These are phyloP conservation scores for Suillus alpinus DNA, from an alignment of 768 basidiomycete species.

Conservation along the genomic window DNA sequence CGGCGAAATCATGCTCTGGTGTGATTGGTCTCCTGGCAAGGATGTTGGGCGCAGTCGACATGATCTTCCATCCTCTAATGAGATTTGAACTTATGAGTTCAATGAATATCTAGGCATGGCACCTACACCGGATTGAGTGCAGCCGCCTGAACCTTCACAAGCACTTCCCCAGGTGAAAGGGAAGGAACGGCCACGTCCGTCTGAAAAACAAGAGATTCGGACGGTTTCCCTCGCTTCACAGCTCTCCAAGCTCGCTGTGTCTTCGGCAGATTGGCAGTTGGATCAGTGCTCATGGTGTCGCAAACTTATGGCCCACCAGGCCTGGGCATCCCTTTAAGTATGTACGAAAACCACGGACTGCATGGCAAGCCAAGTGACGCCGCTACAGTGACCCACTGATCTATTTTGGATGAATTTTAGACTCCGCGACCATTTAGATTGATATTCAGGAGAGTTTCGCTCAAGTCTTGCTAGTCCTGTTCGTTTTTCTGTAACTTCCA, in stretches of 20 bases:
- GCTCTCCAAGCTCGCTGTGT: conserved; percentile 31
- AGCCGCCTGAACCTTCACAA: conserved; percentile 50
- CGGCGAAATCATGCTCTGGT: conserved; percentile 63
- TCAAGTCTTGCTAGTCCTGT: neutral
- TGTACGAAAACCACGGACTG: no score
- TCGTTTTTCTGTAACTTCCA: neutral
- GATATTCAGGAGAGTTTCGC: neutral
- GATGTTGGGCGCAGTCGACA: conserved; percentile 47
- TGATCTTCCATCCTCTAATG: conserved; percentile 57
- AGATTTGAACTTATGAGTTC: neutral
- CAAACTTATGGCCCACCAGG: neutral
- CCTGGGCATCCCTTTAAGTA: neutral
- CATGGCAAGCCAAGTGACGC: neutral
- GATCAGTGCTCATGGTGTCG: neutral
- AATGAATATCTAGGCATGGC: neutral
- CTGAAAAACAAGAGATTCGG: conserved; percentile 26
- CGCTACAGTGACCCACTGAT: no score
- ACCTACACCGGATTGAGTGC: conserved; percentile 70
- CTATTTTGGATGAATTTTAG: neutral
- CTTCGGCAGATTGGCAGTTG: conserved; percentile 11
- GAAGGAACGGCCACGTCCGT: conserved; percentile 30
- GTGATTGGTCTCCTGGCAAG: conserved; percentile 47
- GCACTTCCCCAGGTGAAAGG: conserved; percentile 40
- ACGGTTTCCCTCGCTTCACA: conserved; percentile 27
- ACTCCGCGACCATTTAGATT: neutral